phyloP scores from a whole-genome alignment of 768 basidiomycete species.

The Mycena floridula region DNA sequence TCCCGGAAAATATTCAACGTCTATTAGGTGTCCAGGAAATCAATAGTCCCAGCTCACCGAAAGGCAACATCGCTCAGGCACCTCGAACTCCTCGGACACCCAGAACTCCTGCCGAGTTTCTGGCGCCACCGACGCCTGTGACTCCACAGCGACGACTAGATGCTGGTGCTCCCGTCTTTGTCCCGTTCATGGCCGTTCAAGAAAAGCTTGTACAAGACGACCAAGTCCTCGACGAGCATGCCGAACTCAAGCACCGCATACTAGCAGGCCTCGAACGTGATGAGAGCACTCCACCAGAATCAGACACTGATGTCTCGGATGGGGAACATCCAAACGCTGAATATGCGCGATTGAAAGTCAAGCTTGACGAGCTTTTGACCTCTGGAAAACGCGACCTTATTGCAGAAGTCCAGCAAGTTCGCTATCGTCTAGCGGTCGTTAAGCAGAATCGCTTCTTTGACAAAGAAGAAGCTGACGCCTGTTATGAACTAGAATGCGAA shows the following conservation, averaged over 20 bases:
- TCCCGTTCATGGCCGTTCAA: too few relatives aligned
- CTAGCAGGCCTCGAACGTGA: constrained; percentile 13
- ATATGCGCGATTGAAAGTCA: constrained; percentile 60
- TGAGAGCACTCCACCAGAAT: constrained; percentile 17
- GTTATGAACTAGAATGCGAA: constrained; percentile 25
- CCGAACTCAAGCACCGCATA: constrained; percentile 13
- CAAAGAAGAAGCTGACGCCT: constrained; percentile 53
- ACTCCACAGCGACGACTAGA: constrained; percentile 26
- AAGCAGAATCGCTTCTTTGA: constrained; percentile 68
- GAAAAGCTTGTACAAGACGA: too few relatives aligned
- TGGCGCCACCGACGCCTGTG: constrained; percentile 15
- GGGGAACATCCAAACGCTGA: constrained; percentile 50
- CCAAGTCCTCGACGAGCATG: constrained; percentile 10
- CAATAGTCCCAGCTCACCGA: too few relatives aligned
- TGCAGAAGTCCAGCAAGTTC: constrained; percentile 31
- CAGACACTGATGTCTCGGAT: constrained; percentile 28
- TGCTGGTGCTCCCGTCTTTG: constrained; percentile 32
- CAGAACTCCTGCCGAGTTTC: constrained; percentile 25
- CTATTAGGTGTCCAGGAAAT: constrained; percentile 6
- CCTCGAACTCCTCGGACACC: constrained; percentile 19
- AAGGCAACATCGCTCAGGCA: too few relatives aligned
- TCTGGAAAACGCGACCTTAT: constrained; percentile 20
- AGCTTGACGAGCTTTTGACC: constrained; percentile 41
- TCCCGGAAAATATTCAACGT: not conserved
- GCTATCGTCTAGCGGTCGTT: constrained; percentile 36